These are phyloP conservation scores for Neoconidiobolus thromboides DNA, from an alignment of 371 early-diverging fungal species.

Conservation along the genomic window DNA sequence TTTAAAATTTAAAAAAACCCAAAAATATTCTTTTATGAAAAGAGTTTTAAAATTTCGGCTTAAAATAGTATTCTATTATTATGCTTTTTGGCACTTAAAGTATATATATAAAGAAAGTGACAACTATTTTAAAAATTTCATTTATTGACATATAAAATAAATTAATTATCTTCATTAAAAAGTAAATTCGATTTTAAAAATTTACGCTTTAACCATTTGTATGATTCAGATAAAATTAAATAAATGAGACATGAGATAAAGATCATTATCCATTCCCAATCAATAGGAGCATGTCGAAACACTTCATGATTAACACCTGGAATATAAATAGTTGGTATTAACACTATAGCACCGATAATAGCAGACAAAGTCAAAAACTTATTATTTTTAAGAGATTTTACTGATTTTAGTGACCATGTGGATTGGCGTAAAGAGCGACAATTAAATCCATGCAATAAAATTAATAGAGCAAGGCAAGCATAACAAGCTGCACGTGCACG, in stretches of 20 bases:
- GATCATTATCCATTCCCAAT: constrained; percentile 62
- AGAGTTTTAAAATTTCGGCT: no score
- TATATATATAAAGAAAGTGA: no score
- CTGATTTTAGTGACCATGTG: constrained; percentile 25
- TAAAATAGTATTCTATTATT: no score
- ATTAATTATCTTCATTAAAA: background rate
- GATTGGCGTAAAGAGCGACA: constrained; percentile 43
- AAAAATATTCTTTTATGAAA: no score
- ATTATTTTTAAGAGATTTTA: constrained; percentile 26
- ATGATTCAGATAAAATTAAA: constrained; percentile 31
- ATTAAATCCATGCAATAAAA: constrained; percentile 50
- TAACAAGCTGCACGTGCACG: constrained; percentile 54
- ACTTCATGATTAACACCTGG: constrained; percentile 42
- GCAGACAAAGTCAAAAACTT: constrained; percentile 30
- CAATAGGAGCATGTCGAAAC: constrained; percentile 40
- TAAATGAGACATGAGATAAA: constrained; percentile 31
- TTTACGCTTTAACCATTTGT: constrained; percentile 18
- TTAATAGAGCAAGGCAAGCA: constrained; percentile 36
- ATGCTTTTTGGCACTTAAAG: no score
- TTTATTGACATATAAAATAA: background rate
- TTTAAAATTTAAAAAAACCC: no score
- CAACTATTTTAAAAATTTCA: no score
- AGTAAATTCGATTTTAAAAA: background rate
- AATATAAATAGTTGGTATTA: constrained; percentile 42
- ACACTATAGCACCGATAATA: constrained; percentile 24